Base-by-base conservation (phyloP, 305 asterid species). In the Fraxinus nigra region DNA sequence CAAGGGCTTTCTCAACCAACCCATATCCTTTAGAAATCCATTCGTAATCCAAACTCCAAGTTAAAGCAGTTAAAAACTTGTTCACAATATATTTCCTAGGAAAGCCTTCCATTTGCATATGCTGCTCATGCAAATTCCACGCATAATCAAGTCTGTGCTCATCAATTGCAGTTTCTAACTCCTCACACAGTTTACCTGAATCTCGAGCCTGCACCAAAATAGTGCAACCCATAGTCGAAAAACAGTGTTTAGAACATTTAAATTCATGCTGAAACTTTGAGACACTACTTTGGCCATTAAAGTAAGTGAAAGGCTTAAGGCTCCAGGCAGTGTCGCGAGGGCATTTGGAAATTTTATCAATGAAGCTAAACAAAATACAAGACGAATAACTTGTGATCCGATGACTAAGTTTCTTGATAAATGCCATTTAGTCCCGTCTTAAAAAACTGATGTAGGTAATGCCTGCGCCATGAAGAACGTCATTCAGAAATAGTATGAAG, bases 171-270 rank as follows among this genome's bases (percentile, higher is more conserved):
- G 72, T 79, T 85, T 94, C 97, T 38, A 94, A 82, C 82, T 93
- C 96, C 88, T 90, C 93, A 4, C 87, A 89, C 65, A 95, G 88
- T 87, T 89, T 92, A 24, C 97, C 95, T 3, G 89, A 87, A 75
- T 95, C 98, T 35, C 93, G 92, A 80, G 99, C 97, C 89, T 91
- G 98, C 79, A 94, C 95, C 77, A 95, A 89, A 83, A 95, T 85
- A 7, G 96, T 86, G 75, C 90, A 92, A 78, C 88, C 84, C 70
- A 84, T 61, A 34, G 93, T 87, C n/a, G 98, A 86, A 85, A 90
- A 91, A 10, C 86, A 81, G 30, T 74, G 81, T 20, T 86, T 82
- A 73, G 81, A 67, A 65, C 37, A 82, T 82, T 82, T 37, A 48
- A 79, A 78, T 63, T 84, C 84, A 82, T 16, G 10, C 38, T 54